Evolutionary conservation across 2,329 filamentous ascomycete species (phyloP), one percentile per base, ranked within the genome.

Genomic region (Cercospora sesami): DNA sequence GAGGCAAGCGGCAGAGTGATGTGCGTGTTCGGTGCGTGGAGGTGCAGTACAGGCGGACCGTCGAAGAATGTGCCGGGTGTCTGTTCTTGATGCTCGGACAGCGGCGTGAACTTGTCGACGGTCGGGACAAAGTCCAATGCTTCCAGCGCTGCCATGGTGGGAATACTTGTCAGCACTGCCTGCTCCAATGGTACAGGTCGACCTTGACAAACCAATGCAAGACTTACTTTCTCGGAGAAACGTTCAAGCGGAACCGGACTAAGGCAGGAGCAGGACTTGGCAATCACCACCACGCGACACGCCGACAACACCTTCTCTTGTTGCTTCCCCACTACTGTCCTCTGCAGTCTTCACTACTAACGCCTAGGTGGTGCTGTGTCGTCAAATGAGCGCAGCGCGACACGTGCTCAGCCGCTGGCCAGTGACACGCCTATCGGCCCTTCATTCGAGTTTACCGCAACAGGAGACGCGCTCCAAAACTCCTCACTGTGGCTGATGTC

Each of bases 11-110:
- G 55, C n/a, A 64, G 62, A 30, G n/a, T 58, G 42, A 39, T 48
- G 18, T 48, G 48, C 14, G 87, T 83, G 67, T 83, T 59, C 81
- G 12, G 82, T 73, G 45, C 83, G 74, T 89, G 86, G 72, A 86
- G 86, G 79, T 94, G 87, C 3, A 94, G 85, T 53, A 94, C 85
- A 1, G 91, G 88, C 75, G 90, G 91, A 30, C 86, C 87, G 73
- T 85, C 86, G 74, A 89, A 90, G 80, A 94, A 94, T 51, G 86
- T 90, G 67, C 84, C 83, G 0, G 91, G 91, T 1, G 91, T 94
- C 75, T 89, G 87, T 63, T 88, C 83, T 78, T 92, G 87, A 77
- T 93, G 91, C 69, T 92, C 88, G 67, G 84, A 82, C 57, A 94
- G 84, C 4, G 86, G 82, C 36, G 85, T 88, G 79, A 88, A 94